Conservation (phyloP, 768 basidiomycete species). For the Strobilomyces confusus region DNA sequence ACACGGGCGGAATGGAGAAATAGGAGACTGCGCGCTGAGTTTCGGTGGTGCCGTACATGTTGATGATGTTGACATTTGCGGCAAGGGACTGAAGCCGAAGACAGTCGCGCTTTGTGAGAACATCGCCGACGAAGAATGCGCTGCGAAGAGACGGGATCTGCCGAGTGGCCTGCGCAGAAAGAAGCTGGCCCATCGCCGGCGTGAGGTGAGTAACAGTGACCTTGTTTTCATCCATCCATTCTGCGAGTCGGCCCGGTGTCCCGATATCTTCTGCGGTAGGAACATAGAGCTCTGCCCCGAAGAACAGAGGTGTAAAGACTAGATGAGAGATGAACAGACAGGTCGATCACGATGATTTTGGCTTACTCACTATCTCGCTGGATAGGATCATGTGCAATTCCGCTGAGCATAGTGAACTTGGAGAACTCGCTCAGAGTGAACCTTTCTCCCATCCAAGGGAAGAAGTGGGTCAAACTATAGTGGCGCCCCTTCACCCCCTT, state of each 20-base stretch:
- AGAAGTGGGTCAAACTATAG: conserved; percentile 96
- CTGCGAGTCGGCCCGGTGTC: conserved; percentile 91
- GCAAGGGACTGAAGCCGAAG: conserved; percentile 91
- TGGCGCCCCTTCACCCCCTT: conserved; percentile 97
- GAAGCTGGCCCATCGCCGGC: conserved; percentile 97
- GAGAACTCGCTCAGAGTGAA: conserved; percentile 73
- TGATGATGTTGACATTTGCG: conserved; percentile 88
- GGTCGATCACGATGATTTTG: neutral
- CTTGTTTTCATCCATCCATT: conserved; percentile 94
- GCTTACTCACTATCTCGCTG: conserved; percentile 93
- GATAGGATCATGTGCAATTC: conserved; percentile 98
- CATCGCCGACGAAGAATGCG: conserved; percentile 99
- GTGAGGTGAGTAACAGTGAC: conserved; percentile 98
- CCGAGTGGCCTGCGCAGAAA: conserved; percentile 79
- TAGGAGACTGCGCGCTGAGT: conserved; percentile 99
- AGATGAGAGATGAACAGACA: conserved; percentile 7
- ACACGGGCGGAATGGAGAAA: conserved; percentile 84
- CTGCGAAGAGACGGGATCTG: conserved; percentile 84
- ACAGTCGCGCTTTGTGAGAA: conserved; percentile 97
- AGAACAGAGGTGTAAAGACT: conserved; percentile 99
- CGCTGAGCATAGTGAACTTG: conserved; percentile 97
- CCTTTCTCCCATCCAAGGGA: conserved; percentile 96
- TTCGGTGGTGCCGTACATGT: conserved; percentile 99
- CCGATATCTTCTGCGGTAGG: conserved; percentile 97
- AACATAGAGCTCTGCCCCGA: conserved; percentile 92